phyloP scores from a whole-genome alignment of 2,329 filamentous ascomycete species.

The Aspergillus proliferans region DNA sequence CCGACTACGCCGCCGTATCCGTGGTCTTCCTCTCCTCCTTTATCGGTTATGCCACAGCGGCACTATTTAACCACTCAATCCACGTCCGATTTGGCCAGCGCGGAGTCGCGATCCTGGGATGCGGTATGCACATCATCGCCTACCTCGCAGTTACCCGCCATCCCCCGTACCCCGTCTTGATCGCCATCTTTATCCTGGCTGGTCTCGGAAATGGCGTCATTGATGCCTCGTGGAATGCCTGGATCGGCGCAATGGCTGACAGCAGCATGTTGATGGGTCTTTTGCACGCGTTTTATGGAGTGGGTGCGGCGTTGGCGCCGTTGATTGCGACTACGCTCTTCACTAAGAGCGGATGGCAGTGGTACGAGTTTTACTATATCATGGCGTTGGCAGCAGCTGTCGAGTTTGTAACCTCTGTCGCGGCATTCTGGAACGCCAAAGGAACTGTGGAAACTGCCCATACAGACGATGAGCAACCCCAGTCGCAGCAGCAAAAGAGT shows the following conservation, averaged over 20 bases:
- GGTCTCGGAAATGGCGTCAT: slow-evolving; percentile 65
- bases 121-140: slow-evolving; percentile 30
- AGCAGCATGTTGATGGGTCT: slow-evolving; percentile 68
- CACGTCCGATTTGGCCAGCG: slow-evolving; percentile 55
- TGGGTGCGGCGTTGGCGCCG: slow-evolving; percentile 63
- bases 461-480: not conserved
- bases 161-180: slow-evolving; percentile 62
- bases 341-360: slow-evolving; percentile 53
- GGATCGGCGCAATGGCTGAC: slow-evolving; percentile 65
- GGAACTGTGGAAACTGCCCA: not conserved
- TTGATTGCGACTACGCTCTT: slow-evolving; percentile 68
- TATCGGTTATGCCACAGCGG: slow-evolving; percentile 42
- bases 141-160: slow-evolving; percentile 53
- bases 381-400: slow-evolving; percentile 54
- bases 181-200: slow-evolving; percentile 58
- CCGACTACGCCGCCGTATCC: slow-evolving; percentile 38
- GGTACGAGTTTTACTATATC: slow-evolving; percentile 71
- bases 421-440: slow-evolving; percentile 12
- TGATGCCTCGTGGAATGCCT: slow-evolving; percentile 52
- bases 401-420: slow-evolving; percentile 43
- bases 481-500: slow-evolving; percentile 11
- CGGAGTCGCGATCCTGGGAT: slow-evolving; percentile 61
- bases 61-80: slow-evolving; percentile 39
- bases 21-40: slow-evolving; percentile 46
- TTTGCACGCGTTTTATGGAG: slow-evolving; percentile 63